phyloP scores from a whole-genome alignment of 495 filamentous ascomycete species.

The Penicillium arizonense region DNA sequence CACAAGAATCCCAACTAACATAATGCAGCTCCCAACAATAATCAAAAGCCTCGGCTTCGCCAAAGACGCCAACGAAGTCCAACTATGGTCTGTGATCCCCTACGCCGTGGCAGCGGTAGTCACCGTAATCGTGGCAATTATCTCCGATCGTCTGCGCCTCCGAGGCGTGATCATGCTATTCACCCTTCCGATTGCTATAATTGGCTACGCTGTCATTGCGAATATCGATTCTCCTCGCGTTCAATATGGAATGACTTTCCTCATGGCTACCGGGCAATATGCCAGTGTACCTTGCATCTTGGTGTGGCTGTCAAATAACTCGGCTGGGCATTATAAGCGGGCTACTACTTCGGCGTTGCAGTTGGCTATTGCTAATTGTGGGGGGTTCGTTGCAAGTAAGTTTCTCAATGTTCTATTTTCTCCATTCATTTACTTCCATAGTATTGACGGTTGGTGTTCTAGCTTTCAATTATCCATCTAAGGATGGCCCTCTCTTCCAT shows the following conservation, averaged over 20 bases:
- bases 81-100: slow-evolving; percentile 83
- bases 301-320: slow-evolving; percentile 58
- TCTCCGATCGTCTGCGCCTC: slow-evolving; percentile 45
- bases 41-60: slow-evolving; percentile 66
- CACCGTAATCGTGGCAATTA: slow-evolving; percentile 56
- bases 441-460: neutral
- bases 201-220: slow-evolving; percentile 50
- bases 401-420: slow-evolving; percentile 14
- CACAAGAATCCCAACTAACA: neutral
- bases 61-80: slow-evolving; percentile 61
- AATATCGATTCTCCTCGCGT: slow-evolving; percentile 36
- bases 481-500: slow-evolving; percentile 45
- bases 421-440: neutral
- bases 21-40: slow-evolving; percentile 65
- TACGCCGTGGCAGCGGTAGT: slow-evolving; percentile 77
- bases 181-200: slow-evolving; percentile 46
- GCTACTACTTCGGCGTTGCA: slow-evolving; percentile 54
- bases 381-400: slow-evolving; percentile 56
- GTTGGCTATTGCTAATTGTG: slow-evolving; percentile 55
- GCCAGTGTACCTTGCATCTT: slow-evolving; percentile 49
- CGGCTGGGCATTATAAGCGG: slow-evolving; percentile 63
- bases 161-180: slow-evolving; percentile 49
- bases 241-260: slow-evolving; percentile 57
- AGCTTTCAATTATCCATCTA: slow-evolving; percentile 59
- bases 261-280: slow-evolving; percentile 52